Evolutionary conservation across 768 basidiomycete species (phyloP).

Genomic region (Tulasnella sp.): DNA sequence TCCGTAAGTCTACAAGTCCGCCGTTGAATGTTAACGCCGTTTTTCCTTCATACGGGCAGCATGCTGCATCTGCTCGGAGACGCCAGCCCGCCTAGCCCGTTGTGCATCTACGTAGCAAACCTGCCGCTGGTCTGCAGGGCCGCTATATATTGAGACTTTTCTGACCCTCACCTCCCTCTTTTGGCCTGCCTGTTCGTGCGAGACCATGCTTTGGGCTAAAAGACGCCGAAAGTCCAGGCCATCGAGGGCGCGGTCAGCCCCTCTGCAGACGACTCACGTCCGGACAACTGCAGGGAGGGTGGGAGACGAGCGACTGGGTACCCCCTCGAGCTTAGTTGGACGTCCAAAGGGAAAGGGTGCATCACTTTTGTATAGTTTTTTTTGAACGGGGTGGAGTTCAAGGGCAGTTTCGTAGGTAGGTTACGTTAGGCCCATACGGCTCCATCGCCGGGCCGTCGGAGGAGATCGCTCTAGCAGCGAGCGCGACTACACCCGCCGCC

Average conservation of each 20-base stretch:
- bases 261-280: background rate
- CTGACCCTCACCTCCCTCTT: background rate
- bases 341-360: background rate
- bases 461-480: background rate
- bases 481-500: background rate
- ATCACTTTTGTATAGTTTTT: background rate
- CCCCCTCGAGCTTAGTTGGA: background rate
- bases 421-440: conserved; percentile 10
- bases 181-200: background rate
- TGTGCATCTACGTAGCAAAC: background rate
- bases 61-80: background rate
- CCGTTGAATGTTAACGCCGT: background rate
- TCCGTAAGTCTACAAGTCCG: conserved; percentile 5
- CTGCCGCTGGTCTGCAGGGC: background rate
- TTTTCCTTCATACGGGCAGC: background rate
- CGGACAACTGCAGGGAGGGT: conserved; percentile 17
- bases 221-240: background rate
- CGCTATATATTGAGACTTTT: background rate
- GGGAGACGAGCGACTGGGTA: background rate
- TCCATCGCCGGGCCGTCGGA: background rate
- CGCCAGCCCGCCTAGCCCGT: background rate
- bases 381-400: background rate
- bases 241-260: background rate
- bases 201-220: conserved; percentile 2
- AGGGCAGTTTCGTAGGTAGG: conserved; percentile 11